phyloP scores from a whole-genome alignment of 1,139 yeast species.

The Zygoascus meyerae region DNA sequence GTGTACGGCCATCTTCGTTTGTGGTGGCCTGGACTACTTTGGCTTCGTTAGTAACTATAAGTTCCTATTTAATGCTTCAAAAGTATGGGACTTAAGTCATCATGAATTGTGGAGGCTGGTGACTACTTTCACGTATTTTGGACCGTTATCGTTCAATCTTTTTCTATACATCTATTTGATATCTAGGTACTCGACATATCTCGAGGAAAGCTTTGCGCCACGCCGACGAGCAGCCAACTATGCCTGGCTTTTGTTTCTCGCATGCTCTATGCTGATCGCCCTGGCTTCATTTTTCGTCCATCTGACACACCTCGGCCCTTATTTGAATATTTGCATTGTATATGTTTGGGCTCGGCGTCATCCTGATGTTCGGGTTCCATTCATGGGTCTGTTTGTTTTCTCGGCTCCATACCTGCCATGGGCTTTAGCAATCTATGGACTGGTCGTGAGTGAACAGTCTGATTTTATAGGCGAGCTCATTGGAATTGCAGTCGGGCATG shows the following conservation, averaged over 20 bases:
- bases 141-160: constrained; percentile 37
- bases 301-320: constrained; percentile 35
- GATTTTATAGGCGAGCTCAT: constrained; percentile 31
- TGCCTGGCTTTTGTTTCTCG: constrained; percentile 35
- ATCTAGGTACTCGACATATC: constrained; percentile 37
- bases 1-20: constrained; percentile 29
- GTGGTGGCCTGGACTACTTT: constrained; percentile 32
- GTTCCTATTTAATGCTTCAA: constrained; percentile 13
- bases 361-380: constrained; percentile 36
- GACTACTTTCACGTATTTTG: constrained; percentile 41
- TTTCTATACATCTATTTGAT: constrained; percentile 36
- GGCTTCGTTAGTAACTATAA: constrained; percentile 28
- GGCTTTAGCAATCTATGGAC: constrained; percentile 30
- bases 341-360: constrained; percentile 45
- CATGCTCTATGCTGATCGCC: constrained; percentile 28
- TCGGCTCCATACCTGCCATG: constrained; percentile 42
- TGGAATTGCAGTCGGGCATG: constrained; percentile 43
- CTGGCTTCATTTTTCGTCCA: constrained; percentile 31
- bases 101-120: constrained; percentile 41
- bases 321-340: constrained; percentile 36
- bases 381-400: constrained; percentile 38
- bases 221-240: constrained; percentile 35
- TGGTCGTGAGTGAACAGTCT: constrained; percentile 20
- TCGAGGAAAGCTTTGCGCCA: constrained; percentile 37
- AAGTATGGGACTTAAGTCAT: constrained; percentile 1